Base-by-base conservation (phyloP, 148 eudicot genomes). In the Cornus suecica region DNA sequence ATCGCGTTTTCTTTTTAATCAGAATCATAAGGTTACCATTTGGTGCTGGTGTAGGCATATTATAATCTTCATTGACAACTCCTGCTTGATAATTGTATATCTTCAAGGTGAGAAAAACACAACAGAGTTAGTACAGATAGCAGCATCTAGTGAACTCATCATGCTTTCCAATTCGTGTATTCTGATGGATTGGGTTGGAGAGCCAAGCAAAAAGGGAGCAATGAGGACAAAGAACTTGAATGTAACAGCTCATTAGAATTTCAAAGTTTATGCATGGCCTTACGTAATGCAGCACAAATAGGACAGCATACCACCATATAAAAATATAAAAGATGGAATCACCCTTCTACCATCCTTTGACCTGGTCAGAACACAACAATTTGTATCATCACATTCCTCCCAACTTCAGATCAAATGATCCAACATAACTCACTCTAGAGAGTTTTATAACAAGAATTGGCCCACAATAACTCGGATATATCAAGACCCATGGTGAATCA, bases 81-180 rank as follows among this genome's bases (percentile, higher is more conserved):
- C 94, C 90, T n/a, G n/a, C n/a, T 90, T 94, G 98, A 81, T 94
- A 92, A 69, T 90, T 92, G 87, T 91, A 95, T 74, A 95, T 91
- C 99, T 95, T 75, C 85, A 89, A 66, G 65, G 72, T 60, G 48
- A 72, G 69, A 60, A 64, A 23, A 79, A 78, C 71, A 37, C 26
- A 69, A 65, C 58, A 58, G 16, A 51, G 65, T 76, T 71, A 80
- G 77, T 41, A 25, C 8, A 65, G 10, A 26, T 64, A 74, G 56
- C 68, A 62, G 62, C 15, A 34, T 15, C 76, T 58, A 20, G 25
- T 34, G 25, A 73, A 61, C 25, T 37, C 22, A 20, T 34, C 9
- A 22, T 34, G 24, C 10, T 37, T 52, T 22, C n/a, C 62, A n/a
- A 0, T 58, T 58, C 62, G 20, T 58, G 20, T 16, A 13, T 13